phyloP scores from a whole-genome alignment of 2,329 filamentous ascomycete species.

The Talaromyces sp. region DNA sequence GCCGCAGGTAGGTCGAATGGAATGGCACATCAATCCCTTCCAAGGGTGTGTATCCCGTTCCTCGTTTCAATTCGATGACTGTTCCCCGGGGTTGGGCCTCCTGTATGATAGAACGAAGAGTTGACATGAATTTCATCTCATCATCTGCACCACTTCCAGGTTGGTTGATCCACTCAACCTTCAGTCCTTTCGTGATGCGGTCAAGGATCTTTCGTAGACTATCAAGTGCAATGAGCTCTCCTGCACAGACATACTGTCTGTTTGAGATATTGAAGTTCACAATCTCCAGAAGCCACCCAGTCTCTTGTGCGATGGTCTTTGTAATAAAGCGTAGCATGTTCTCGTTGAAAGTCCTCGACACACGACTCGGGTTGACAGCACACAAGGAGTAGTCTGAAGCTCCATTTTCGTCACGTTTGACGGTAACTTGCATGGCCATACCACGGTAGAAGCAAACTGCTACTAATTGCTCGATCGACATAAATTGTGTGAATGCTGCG shows the following conservation, averaged over 20 bases:
- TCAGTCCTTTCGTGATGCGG: background rate
- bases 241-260: conserved; percentile 66
- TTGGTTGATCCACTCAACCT: background rate
- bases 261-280: conserved; percentile 85
- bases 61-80: conserved; percentile 85
- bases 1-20: conserved; percentile 96
- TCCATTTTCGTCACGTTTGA: conserved; percentile 87
- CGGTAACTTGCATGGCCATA: conserved; percentile 97
- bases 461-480: conserved; percentile 98
- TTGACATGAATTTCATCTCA: background rate
- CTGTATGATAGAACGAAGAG: background rate
- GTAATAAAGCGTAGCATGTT: conserved; percentile 69
- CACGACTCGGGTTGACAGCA: conserved; percentile 95
- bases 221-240: conserved; percentile 45
- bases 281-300: conserved; percentile 93
- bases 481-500: conserved; percentile 91
- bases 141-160: background rate
- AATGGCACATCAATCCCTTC: conserved; percentile 97
- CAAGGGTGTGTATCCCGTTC: conserved; percentile 93
- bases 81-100: conserved; percentile 65
- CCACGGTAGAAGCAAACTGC: conserved; percentile 99
- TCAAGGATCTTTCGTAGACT: background rate
- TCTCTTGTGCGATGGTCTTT: conserved; percentile 87
- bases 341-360: conserved; percentile 75
- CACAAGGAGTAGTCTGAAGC: conserved; percentile 99